These are phyloP conservation scores for Neoscytalidium dimidiatum DNA, from an alignment of 2,329 filamentous ascomycete species.

Conservation along the genomic window DNA sequence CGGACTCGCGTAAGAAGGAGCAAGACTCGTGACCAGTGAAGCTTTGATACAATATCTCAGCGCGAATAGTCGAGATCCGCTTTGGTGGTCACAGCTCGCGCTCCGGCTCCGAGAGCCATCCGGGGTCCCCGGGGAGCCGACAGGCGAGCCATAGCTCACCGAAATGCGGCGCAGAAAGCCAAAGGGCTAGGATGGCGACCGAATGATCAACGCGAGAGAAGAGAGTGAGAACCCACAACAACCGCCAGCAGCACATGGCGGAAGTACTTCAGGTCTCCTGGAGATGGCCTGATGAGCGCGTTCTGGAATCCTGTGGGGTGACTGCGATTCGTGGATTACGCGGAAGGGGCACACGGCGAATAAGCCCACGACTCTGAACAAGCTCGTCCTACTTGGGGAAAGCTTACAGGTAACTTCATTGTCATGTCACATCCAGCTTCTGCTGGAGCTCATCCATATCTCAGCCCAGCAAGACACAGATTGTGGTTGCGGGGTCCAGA, in stretches of 20 bases:
- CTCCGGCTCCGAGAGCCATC: neutral
- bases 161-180: neutral
- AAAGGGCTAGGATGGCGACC: neutral
- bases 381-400: neutral
- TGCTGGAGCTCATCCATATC: neutral
- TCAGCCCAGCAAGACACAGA: too few relatives aligned
- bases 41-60: neutral
- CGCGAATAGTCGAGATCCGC: neutral
- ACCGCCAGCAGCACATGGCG: neutral
- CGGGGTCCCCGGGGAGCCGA: neutral
- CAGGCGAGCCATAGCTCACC: neutral
- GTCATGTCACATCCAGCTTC: neutral
- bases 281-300: conserved; percentile 4
- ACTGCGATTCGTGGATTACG: neutral
- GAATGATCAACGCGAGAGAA: conserved; percentile 4
- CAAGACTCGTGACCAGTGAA: neutral
- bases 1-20: neutral
- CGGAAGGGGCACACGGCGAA: neutral
- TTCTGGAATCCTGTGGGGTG: conserved; percentile 17
- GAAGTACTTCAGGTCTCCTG: neutral
- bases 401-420: neutral
- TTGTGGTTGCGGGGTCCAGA: too few relatives aligned
- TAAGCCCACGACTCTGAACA: neutral
- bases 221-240: neutral
- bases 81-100: neutral